Conservation (phyloP, 208 protist genomes). For the Leishmania turanica region DNA sequence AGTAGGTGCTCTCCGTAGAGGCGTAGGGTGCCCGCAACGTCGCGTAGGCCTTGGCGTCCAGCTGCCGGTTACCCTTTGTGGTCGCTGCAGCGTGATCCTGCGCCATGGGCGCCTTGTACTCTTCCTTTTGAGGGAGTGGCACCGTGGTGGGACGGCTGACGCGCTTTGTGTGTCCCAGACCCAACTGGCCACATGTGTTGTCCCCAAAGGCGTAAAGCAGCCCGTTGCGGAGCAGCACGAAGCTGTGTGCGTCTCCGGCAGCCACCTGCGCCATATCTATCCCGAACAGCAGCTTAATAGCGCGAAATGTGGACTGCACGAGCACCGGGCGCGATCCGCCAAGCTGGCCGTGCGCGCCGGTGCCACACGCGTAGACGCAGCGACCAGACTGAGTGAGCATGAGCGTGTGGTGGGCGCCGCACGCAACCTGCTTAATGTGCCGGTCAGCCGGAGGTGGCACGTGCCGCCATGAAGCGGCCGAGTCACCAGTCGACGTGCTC, state of each 20-base stretch:
- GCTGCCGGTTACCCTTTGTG: background rate
- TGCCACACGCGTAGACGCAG: constrained; percentile 76
- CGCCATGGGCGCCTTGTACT: background rate
- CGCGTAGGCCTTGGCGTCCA: constrained; percentile 60
- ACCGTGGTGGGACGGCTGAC: constrained; percentile 21
- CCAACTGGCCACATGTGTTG: constrained; percentile 82
- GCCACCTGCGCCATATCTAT: constrained; percentile 57
- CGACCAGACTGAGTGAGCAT: constrained; percentile 45
- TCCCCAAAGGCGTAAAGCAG: constrained; percentile 82
- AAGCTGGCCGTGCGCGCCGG: constrained; percentile 69
- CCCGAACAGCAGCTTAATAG: constrained; percentile 78
- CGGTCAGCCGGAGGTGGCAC: constrained; percentile 26
- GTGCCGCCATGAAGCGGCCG: background rate
- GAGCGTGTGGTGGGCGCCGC: constrained; percentile 75
- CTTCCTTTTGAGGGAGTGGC: constrained; percentile 5
- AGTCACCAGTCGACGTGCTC: background rate
- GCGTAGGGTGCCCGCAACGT: constrained; percentile 66
- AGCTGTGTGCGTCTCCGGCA: constrained; percentile 75
- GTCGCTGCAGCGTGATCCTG: background rate
- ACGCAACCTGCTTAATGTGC: constrained; percentile 54
- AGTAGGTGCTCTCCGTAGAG: constrained; percentile 63
- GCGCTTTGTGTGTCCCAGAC: constrained; percentile 60
- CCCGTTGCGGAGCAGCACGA: constrained; percentile 76
- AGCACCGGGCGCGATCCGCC: constrained; percentile 45
- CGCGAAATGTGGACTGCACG: constrained; percentile 66